Evolutionary conservation across 495 filamentous ascomycete species (phyloP), one percentile per base, ranked within the genome.

Genomic region (Schizothecium vesticola): DNA sequence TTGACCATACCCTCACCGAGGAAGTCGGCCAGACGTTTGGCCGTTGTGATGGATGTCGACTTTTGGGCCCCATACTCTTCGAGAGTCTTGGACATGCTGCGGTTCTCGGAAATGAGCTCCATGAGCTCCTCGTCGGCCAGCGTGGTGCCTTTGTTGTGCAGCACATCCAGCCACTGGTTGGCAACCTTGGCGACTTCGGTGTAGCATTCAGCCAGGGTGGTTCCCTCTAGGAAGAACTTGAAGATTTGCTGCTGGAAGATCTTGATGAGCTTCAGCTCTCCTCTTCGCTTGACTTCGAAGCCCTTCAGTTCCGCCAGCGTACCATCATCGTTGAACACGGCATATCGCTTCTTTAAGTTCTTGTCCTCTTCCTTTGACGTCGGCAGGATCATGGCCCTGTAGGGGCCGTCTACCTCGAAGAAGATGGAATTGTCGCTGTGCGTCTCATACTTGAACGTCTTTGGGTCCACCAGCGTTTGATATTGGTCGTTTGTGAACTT

Each of bases 211-310:
- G 85, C 80, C 63, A 99, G 80, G 2, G 91, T 96, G 25, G 83
- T 84, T 3, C 95, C 95, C 76, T 98, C 94, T 6, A 99, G 80
- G 80, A 99, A 99, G 82, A 98, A 98, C 75, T 95, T 96, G 88
- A 99, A 99, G 74, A 99, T 96, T 74, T 98, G 95, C 36, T 92
- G 91, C 79, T 99, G 95, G 80, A 99, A 99, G 72, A 97, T 99
- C 79, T 99, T 99, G 86, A 99, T 99, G 70, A 99, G 87, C 81
- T 98, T 98, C 70, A 99, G 82, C 81, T 99, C 95, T 82, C 95
- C 95, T 88, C 95, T 86, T 73, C 95, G 90, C 84, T 99, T 99
- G 70, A 99, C 88, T 72, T 99, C 95, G 72, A 99, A 99, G 11
- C 95, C 95, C 77, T 99, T 99, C 72, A 99, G 77, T 77, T 99